A percentile compares a stretch with the other conserved stretches of the same genome.
Conservation (phyloP, 371 early-diverging fungal genomes). For the Mortierella sp. region DNA sequence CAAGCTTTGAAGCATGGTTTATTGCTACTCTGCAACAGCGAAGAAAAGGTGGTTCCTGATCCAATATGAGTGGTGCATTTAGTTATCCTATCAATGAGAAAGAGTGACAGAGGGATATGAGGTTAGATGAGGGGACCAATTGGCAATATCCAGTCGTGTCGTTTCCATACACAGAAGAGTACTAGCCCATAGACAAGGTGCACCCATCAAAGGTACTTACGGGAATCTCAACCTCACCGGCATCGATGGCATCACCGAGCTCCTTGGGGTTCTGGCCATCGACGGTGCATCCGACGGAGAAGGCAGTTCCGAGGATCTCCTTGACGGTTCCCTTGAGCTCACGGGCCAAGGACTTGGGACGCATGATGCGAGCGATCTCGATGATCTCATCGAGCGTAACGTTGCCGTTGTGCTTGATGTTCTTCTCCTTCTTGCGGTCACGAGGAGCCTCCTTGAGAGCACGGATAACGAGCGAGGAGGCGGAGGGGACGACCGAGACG, state of each 20-base stretch:
- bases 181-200: neutral
- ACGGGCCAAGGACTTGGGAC: conserved; percentile 84
- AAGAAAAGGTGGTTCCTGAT: conserved; percentile 17
- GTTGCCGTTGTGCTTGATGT: conserved; percentile 97
- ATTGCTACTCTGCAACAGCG: conserved; percentile 51
- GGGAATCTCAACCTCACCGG: conserved; percentile 90
- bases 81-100: conserved; percentile 23
- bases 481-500: conserved; percentile 97
- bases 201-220: conserved; percentile 65
- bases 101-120: no score
- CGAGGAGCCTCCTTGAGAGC: conserved; percentile 99
- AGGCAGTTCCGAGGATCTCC: conserved; percentile 98
- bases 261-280: conserved; percentile 93
- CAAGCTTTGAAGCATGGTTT: conserved; percentile 50
- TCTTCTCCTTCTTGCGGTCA: conserved; percentile 99
- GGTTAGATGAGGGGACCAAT: no score
- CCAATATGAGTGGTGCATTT: conserved; percentile 15
- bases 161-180: no score
- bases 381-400: conserved; percentile 92
- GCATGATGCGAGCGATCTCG: conserved; percentile 97
- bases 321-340: conserved; percentile 95
- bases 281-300: conserved; percentile 98
- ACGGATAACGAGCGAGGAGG: conserved; percentile 98
- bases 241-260: conserved; percentile 74
- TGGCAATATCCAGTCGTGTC: no score